Conservation (phyloP, 768 basidiomycete genomes). For the Paxillus rubicundulus region DNA sequence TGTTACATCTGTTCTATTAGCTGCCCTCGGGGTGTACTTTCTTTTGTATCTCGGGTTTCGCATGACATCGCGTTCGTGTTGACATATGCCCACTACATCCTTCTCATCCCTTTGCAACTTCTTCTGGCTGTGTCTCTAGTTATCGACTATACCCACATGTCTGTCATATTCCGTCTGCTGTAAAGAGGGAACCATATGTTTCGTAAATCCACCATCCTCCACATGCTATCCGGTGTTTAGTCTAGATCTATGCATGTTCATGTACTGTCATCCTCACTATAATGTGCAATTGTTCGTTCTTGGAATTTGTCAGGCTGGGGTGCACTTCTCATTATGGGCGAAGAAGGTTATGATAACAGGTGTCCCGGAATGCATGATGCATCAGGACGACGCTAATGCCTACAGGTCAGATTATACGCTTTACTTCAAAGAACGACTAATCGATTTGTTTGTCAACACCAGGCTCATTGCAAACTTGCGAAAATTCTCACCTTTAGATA, state of each 20-base stretch:
- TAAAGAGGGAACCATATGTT: constrained; percentile 6
- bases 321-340: background rate
- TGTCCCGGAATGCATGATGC: background rate
- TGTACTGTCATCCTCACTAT: constrained; percentile 14
- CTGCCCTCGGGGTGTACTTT: constrained; percentile 18
- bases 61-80: constrained; percentile 3
- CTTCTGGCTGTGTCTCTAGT: constrained; percentile 9
- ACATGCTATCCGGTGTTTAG: constrained; percentile 26
- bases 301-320: background rate
- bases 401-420: constrained; percentile 68
- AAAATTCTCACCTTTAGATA: constrained; percentile 74
- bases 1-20: constrained; percentile 4
- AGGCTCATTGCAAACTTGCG: background rate
- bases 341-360: background rate
- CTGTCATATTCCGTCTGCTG: constrained; percentile 6
- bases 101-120: background rate
- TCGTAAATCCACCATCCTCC: background rate
- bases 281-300: constrained; percentile 11
- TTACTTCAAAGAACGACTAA: constrained; percentile 88
- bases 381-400: background rate
- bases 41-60: constrained; percentile 2
- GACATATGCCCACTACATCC: background rate
- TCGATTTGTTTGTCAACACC: constrained; percentile 5
- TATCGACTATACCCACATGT: constrained; percentile 20
- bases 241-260: constrained; percentile 26